These are phyloP conservation scores for Paxillus ammoniavirescens DNA, from an alignment of 768 basidiomycete species.

Conservation along the genomic window DNA sequence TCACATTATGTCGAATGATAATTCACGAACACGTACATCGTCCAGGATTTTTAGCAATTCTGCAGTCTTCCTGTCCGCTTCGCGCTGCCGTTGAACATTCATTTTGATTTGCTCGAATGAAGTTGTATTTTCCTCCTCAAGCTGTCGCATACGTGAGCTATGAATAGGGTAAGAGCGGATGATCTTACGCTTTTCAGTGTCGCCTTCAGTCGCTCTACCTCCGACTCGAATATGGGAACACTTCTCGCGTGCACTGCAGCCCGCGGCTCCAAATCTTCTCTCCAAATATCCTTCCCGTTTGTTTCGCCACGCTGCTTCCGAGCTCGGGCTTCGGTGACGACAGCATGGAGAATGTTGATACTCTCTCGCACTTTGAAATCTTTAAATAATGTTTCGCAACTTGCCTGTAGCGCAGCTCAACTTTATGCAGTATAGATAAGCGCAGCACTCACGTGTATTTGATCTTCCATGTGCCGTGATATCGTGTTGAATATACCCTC, in stretches of 20 bases:
- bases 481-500: slow-evolving; percentile 63
- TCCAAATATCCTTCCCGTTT: slow-evolving; percentile 61
- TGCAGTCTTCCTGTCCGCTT: slow-evolving; percentile 44
- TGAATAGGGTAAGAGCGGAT: not conserved
- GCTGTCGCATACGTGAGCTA: slow-evolving; percentile 33
- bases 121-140: slow-evolving; percentile 53
- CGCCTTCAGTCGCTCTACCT: slow-evolving; percentile 38
- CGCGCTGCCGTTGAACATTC: slow-evolving; percentile 43
- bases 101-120: slow-evolving; percentile 49
- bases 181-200: slow-evolving; percentile 36
- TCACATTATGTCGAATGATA: not conserved
- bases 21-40: slow-evolving; percentile 36
- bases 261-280: slow-evolving; percentile 58
- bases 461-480: slow-evolving; percentile 68
- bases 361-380: slow-evolving; percentile 67
- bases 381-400: slow-evolving; percentile 67
- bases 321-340: slow-evolving; percentile 64
- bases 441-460: slow-evolving; percentile 40
- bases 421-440: not conserved
- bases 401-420: slow-evolving; percentile 43
- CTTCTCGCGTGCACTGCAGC: slow-evolving; percentile 62
- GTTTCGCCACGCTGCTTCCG: slow-evolving; percentile 44
- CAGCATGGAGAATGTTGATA: slow-evolving; percentile 66
- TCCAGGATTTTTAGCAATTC: slow-evolving; percentile 55
- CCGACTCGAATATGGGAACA: slow-evolving; percentile 53